Evolutionary conservation across 2,329 filamentous ascomycete species (phyloP).

Genomic region (Acrocalymma vagum): DNA sequence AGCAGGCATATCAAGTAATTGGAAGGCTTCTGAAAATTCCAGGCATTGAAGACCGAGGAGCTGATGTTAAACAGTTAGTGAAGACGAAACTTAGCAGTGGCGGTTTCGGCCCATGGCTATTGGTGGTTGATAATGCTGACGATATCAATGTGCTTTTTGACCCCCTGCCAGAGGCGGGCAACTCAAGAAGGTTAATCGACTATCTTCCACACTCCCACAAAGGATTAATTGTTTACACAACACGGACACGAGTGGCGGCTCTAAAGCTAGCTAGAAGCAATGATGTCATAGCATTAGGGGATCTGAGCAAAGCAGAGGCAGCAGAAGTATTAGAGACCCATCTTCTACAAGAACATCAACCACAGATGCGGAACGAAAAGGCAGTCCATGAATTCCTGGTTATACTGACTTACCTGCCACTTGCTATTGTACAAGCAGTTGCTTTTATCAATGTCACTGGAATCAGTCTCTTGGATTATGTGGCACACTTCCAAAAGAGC

Average conservation of each 20-base stretch:
- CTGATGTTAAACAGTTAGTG: conserved; percentile 25
- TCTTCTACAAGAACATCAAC: conserved; percentile 13
- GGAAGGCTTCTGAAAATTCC: too few species aligned
- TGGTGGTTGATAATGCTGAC: conserved; percentile 40
- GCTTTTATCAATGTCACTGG: conserved; percentile 35
- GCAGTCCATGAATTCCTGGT: conserved; percentile 16
- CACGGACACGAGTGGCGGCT: conserved; percentile 16
- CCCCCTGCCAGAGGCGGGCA: conserved; percentile 5
- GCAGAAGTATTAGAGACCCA: conserved; percentile 16
- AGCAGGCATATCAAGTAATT: too few species aligned
- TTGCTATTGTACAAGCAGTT: conserved; percentile 19
- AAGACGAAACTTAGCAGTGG: conserved; percentile 16
- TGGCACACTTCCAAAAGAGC: conserved; percentile 25
- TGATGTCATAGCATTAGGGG: conserved; percentile 19
- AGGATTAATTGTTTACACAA: conserved; percentile 26
- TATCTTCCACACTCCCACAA: conserved; percentile 21
- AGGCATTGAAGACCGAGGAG: too few species aligned
- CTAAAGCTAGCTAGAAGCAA: conserved; percentile 19
- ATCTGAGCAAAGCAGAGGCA: conserved; percentile 27
- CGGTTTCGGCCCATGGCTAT: conserved; percentile 7
- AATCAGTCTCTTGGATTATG: conserved; percentile 17
- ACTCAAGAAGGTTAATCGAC: conserved; percentile 22
- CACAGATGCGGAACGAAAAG: too few species aligned
- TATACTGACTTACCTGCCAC: conserved; percentile 25
- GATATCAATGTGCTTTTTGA: conserved; percentile 10